Percentiles rank a stretch among this genome's conserved stretches.
Conservation (phyloP, 805 yeast species). For the Priceomyces fermenticarens region DNA sequence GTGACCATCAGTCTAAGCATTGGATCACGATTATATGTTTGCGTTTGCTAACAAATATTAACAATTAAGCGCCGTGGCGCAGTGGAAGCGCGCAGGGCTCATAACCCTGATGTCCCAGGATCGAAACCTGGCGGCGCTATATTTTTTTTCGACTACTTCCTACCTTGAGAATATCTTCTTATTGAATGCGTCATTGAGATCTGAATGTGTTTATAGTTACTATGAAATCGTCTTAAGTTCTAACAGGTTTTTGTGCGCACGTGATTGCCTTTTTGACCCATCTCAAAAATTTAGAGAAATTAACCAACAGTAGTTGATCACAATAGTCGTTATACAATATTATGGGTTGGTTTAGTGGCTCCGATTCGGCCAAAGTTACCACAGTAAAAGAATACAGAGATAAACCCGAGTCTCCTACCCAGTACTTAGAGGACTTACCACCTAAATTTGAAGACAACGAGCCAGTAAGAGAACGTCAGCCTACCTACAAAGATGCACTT, state of each 20-base stretch:
- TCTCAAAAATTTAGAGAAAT: not conserved
- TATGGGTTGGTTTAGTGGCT: conserved; percentile 45
- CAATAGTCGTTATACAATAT: not conserved
- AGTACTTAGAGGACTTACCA: conserved; percentile 49
- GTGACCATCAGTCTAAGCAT: too few relatives aligned
- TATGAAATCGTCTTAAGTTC: not conserved
- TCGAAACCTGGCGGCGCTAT: conserved; percentile 95
- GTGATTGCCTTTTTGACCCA: not conserved
- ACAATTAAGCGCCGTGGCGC: conserved; percentile 84
- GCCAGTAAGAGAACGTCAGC: conserved; percentile 9
- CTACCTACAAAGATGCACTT: conserved; percentile 34
- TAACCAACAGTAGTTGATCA: not conserved
- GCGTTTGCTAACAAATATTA: too few relatives aligned
- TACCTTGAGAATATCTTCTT: too few relatives aligned
- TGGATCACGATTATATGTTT: too few relatives aligned
- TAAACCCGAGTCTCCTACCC: conserved; percentile 10
- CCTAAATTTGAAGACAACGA: conserved; percentile 45
- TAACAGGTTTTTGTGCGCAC: too few relatives aligned
- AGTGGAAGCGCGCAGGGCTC: conserved; percentile 99
- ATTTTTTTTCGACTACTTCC: conserved; percentile 2
- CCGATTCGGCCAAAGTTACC: conserved; percentile 34
- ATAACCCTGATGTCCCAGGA: conserved; percentile 97
- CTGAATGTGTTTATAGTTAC: not conserved
- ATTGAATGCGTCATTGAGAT: not conserved
- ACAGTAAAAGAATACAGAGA: conserved; percentile 26